phyloP scores from a whole-genome alignment of 2,329 filamentous ascomycete genomes.

The Aspergillus ruber region DNA sequence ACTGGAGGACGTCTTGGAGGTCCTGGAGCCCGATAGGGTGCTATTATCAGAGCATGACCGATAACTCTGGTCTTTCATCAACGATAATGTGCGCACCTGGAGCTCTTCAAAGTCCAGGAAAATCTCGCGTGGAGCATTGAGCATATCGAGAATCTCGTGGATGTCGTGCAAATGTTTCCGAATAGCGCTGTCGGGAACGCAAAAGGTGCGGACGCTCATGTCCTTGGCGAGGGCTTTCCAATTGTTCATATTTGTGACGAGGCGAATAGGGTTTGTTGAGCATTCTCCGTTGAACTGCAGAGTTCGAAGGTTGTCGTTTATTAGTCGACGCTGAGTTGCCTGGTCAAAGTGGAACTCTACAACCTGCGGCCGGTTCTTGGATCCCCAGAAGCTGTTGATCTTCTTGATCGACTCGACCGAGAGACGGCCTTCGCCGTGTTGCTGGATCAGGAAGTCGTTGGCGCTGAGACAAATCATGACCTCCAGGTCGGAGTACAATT shows the following conservation, averaged over 20 bases:
- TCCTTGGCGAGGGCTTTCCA: constrained; percentile 45
- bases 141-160: constrained; percentile 44
- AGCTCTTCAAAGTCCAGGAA: constrained; percentile 35
- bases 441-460: constrained; percentile 40
- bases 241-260: constrained; percentile 43
- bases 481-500: constrained; percentile 41
- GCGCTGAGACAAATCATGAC: constrained; percentile 40
- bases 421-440: constrained; percentile 35
- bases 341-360: constrained; percentile 50
- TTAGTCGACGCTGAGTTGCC: constrained; percentile 43
- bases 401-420: constrained; percentile 34
- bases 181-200: constrained; percentile 43
- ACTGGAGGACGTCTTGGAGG: not conserved
- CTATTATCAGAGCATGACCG: constrained; percentile 7
- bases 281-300: constrained; percentile 42
- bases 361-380: constrained; percentile 43
- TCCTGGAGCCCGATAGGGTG: not conserved
- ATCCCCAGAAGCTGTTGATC: constrained; percentile 35
- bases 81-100: constrained; percentile 24
- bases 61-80: constrained; percentile 26
- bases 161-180: constrained; percentile 46
- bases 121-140: constrained; percentile 37
- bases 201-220: constrained; percentile 47
- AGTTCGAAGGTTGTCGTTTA: constrained; percentile 40
- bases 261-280: constrained; percentile 32